A percentile compares a stretch with the other conserved stretches of the same genome.
phyloP scores from a whole-genome alignment of 495 filamentous ascomycete species.

The Talaromyces proteolyticus region DNA sequence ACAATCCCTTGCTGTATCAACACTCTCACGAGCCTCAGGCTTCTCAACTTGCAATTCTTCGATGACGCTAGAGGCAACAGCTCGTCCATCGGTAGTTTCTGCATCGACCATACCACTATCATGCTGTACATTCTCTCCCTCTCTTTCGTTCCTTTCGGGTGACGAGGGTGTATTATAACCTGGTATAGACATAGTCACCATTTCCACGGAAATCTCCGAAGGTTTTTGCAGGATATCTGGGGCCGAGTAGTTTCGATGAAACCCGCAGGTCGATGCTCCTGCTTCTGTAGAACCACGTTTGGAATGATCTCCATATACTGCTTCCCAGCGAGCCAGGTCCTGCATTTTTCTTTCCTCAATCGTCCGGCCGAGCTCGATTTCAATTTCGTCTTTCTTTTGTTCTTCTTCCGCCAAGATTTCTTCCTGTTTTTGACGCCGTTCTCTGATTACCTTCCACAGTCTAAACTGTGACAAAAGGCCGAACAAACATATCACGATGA shows the following conservation, averaged over 20 bases:
- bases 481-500: constrained; percentile 64
- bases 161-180: constrained; percentile 3
- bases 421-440: constrained; percentile 58
- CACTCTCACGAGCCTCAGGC: background rate
- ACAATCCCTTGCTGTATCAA: background rate
- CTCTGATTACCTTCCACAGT: constrained; percentile 82
- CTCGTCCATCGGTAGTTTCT: no score
- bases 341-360: constrained; percentile 61
- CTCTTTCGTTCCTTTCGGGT: background rate
- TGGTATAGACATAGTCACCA: background rate
- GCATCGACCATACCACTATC: no score
- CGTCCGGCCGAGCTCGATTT: constrained; percentile 60
- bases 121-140: background rate
- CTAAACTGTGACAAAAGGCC: constrained; percentile 81
- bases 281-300: constrained; percentile 18
- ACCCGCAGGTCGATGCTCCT: background rate
- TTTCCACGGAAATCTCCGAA: constrained; percentile 11
- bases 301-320: constrained; percentile 51
- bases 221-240: constrained; percentile 4
- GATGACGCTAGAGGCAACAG: no score
- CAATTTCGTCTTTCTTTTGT: constrained; percentile 57
- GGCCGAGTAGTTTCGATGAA: constrained; percentile 2
- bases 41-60: background rate
- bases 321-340: constrained; percentile 77
- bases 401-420: constrained; percentile 49